Evolutionary conservation across 768 basidiomycete genomes (phyloP), one percentile per base, ranked within the genome.

Genomic region (Suillus sp.): DNA sequence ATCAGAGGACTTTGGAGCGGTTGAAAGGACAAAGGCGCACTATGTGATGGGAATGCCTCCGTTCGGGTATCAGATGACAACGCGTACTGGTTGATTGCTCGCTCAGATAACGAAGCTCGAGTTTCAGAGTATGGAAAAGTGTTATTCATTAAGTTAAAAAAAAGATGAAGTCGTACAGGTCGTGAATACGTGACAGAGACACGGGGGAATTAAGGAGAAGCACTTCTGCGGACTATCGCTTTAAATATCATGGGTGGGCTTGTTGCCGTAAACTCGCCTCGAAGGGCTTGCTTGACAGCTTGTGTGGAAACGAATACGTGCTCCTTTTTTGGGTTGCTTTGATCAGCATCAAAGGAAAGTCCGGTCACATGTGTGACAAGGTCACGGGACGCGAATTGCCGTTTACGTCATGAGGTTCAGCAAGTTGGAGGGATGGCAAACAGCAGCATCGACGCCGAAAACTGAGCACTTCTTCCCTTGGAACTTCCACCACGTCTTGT

Each of bases 401-500:
- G 75, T 53, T 50, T 62, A 55, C 62, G 65, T 59, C 53, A 63
- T 10, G 43, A 50, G 51, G 37, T 68, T 68, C 70, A 53, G 51
- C 71, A 66, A 65, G 67, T 60, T 50, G 64, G 60, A 60, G 66
- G 54, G 66, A 56, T 71, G 32, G 62, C 63, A 62, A 50, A 71
- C 63, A 54, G 63, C 67, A 71, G 35, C 58, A 62, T 61, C 50
- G 45, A 56, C 58, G 60, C 59, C 62, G 59, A 75, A 76, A 74
- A 66, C 54, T n/a, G 34, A 60, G 72, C 71, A 65, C 66, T 66
- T 66, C 75, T 75, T 74, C 58, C 65, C 75, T 63, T 60, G 75
- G 73, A 76, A 74, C 73, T 67, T 76, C 69, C 73, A 74, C 37
- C 75, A 76, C 57, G 66, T 22, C 53, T 18, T 62, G 38, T 66